These are phyloP conservation scores for Pestalotiopsis sp. DNA, from an alignment of 2,329 filamentous ascomycete species.

Conservation along the genomic window DNA sequence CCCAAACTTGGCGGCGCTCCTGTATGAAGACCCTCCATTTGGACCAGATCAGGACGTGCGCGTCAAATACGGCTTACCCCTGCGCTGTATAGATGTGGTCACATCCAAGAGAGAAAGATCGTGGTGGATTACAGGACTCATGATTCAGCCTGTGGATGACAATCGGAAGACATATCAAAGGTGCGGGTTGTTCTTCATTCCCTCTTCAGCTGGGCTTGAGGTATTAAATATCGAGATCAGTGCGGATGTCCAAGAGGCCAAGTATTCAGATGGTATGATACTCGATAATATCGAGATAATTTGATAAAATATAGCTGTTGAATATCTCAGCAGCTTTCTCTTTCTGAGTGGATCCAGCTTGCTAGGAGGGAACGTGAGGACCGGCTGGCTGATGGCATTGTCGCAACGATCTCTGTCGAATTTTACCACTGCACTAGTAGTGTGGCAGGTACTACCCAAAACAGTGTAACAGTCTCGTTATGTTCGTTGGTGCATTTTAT, in stretches of 20 bases:
- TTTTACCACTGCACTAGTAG: too few relatives aligned
- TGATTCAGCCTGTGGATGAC: neutral
- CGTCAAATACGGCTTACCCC: neutral
- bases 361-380: too few relatives aligned
- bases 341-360: too few relatives aligned
- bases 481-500: too few relatives aligned
- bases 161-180: neutral
- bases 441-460: too few relatives aligned
- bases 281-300: neutral
- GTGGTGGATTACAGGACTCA: slow-evolving; percentile 8
- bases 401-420: too few relatives aligned
- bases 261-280: neutral
- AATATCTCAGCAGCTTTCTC: too few relatives aligned
- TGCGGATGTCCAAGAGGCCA: neutral
- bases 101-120: neutral
- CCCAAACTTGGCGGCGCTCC: neutral
- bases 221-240: neutral
- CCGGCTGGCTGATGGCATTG: too few relatives aligned
- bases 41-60: neutral
- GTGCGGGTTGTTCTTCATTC: neutral
- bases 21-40: neutral
- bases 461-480: too few relatives aligned
- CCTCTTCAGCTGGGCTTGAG: neutral
- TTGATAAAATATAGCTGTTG: neutral
- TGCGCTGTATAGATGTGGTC: neutral